Evolutionary conservation across 805 yeast species (phyloP), one percentile per base, ranked within the genome.

Genomic region (Schizosaccharomyces japonicus): DNA sequence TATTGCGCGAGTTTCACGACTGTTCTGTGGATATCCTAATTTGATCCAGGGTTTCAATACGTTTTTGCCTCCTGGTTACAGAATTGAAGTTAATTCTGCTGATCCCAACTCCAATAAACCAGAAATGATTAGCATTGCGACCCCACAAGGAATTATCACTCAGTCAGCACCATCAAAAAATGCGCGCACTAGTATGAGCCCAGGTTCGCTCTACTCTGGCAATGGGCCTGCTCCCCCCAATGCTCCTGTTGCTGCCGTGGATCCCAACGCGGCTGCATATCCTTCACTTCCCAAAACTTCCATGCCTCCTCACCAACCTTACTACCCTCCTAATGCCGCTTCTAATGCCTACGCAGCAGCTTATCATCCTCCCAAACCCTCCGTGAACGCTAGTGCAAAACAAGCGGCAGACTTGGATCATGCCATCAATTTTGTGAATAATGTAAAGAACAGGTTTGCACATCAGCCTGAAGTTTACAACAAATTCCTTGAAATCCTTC

Each of bases 11-110:
- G 98, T 90, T 1, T 82, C 95, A 0, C 72, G 80, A 1, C 66
- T 90, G 49, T 90, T 90, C 61, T 73, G 85, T 52, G 96, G 95
- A 11, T 94, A 84, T 61, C 94, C 94, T 1, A 75, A 61, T 48
- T 69, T 90, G 57, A 87, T 90, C 52, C 96, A 90, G 63, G 98
- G 99, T 0, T 92, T 90, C 64, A 90, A 90, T 65, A 87, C 99
- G 1, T 90, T 90, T 60, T 68, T 90, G 54, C 99, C 99, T 1
- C 94, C 93, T 21, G 99, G 98, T 2, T 90, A 84, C 63, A 58
- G 78, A 52, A 85, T 90, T 53, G 94, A 82, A 60, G 90, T 96
- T 63, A 21, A 23, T 17, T 80, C 95, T 0, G 59, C 69, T 49
- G 90, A 83, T 59, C 90, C 95, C 5, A 67, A 79, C 34, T 95